Evolutionary conservation across 148 eudicot genomes (phyloP), one percentile per base, ranked within the genome.

Genomic region (Fagopyrum homotropicum): DNA sequence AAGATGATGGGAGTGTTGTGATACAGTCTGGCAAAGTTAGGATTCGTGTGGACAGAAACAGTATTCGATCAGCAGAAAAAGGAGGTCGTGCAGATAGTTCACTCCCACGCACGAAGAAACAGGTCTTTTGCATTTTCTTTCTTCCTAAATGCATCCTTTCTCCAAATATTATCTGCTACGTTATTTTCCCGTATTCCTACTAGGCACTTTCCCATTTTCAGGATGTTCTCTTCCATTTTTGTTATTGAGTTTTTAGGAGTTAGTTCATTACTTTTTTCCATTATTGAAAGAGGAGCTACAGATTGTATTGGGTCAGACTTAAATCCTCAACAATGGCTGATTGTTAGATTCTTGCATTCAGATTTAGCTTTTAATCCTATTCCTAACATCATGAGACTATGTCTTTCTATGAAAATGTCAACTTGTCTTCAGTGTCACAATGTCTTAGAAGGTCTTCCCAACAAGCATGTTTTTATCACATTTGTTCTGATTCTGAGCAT

Each of bases 11-110:
- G 72, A 85, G 83, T 12, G 78, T 90, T 81, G 89, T 95, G 60
- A 88, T 95, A 68, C 96, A 85, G 81, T 88, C 78, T 80, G 97
- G 98, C 50, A 95, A 95, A 83, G 77, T 95, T 68, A 89, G 86
- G 71, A 81, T 85, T 49, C 97, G 97, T 5, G 89, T 90, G 52
- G 83, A 83, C 73, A 80, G 76, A 80, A 90, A 82, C 78, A 82
- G 80, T 75, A 81, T 89, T 40, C 80, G 77, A 77, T 60, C 87
- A 77, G 60, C 79, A 63, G 82, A 75, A 68, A 78, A 78, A 50
- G 79, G 12, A 68, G 80, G 75, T 43, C 43, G 69, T 63, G 71
- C 81, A 80, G 82, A 60, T 60, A 75, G 75, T 77, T 78, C 88
- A 76, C 72, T 17, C 72, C 81, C 75, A 30, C 83, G 17, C 56